phyloP scores from a whole-genome alignment of 768 basidiomycete species.

The Albatrellus ellisii region DNA sequence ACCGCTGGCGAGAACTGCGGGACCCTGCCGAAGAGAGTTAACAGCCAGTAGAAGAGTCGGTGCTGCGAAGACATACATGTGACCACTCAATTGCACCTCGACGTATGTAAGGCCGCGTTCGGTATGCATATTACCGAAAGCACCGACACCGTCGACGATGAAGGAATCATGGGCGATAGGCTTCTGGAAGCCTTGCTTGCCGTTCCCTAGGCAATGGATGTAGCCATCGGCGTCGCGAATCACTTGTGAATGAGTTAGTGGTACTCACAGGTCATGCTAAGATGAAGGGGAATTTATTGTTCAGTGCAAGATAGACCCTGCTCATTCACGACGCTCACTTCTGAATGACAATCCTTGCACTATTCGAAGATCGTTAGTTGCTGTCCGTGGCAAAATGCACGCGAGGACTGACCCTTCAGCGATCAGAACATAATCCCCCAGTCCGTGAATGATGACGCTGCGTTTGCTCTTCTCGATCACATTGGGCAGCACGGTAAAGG shows the following conservation, averaged over 20 bases:
- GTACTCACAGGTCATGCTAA: conserved; percentile 9
- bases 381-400: background rate
- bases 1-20: conserved; percentile 55
- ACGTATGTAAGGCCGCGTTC: conserved; percentile 58
- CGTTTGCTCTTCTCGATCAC: conserved; percentile 67
- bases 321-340: conserved; percentile 18
- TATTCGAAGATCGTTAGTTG: conserved; percentile 5
- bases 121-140: conserved; percentile 47
- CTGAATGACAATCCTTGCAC: conserved; percentile 23
- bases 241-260: background rate
- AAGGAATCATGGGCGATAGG: conserved; percentile 55
- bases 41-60: background rate
- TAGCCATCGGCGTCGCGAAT: background rate
- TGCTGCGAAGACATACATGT: conserved; percentile 37
- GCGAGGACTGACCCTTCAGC: conserved; percentile 46
- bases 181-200: conserved; percentile 60
- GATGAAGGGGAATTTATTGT: background rate
- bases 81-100: conserved; percentile 57
- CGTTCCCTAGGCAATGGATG: conserved; percentile 33
- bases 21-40: conserved; percentile 26
- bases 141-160: conserved; percentile 56
- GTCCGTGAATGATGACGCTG: conserved; percentile 57
- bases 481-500: conserved; percentile 52
- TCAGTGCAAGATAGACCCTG: too few relatives aligned
- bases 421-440: conserved; percentile 62